Conservation (phyloP, 2,329 filamentous ascomycete genomes). For the Trichoderma sp. region DNA sequence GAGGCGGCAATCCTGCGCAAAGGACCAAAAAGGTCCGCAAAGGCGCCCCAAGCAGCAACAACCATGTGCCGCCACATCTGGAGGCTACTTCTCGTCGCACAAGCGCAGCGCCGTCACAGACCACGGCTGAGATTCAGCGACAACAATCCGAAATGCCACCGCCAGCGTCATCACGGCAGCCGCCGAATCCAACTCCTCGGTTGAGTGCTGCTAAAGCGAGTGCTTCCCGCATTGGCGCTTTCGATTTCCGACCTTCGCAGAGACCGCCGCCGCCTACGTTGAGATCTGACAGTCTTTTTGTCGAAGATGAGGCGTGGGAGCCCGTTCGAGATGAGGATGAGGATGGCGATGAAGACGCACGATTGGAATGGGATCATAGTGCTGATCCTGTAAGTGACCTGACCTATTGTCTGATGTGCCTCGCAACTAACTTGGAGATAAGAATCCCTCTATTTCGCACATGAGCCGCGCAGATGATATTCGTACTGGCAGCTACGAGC, state of each 20-base stretch:
- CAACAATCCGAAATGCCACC: slow-evolving; percentile 30
- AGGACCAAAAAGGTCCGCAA: slow-evolving; percentile 54
- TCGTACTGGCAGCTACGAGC: slow-evolving; percentile 32
- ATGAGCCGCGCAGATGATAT: slow-evolving; percentile 46
- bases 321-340: slow-evolving; percentile 65
- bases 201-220: slow-evolving; percentile 42
- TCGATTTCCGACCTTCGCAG: slow-evolving; percentile 58
- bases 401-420: background rate
- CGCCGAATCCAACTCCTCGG: slow-evolving; percentile 41
- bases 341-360: slow-evolving; percentile 66
- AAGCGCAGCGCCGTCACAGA: slow-evolving; percentile 45
- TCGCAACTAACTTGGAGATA: slow-evolving; percentile 37
- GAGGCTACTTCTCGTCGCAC: slow-evolving; percentile 54
- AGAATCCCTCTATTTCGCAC: slow-evolving; percentile 52
- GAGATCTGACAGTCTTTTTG: slow-evolving; percentile 70
- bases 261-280: slow-evolving; percentile 60
- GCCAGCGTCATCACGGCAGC: slow-evolving; percentile 36
- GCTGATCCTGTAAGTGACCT: slow-evolving; percentile 59
- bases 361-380: slow-evolving; percentile 75
- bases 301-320: slow-evolving; percentile 79
- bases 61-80: slow-evolving; percentile 44
- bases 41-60: slow-evolving; percentile 39
- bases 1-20: slow-evolving; percentile 52
- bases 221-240: slow-evolving; percentile 43
- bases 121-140: slow-evolving; percentile 33